Evolutionary conservation across 2,329 filamentous ascomycete genomes (phyloP).

Genomic region (Colletotrichum sp.): DNA sequence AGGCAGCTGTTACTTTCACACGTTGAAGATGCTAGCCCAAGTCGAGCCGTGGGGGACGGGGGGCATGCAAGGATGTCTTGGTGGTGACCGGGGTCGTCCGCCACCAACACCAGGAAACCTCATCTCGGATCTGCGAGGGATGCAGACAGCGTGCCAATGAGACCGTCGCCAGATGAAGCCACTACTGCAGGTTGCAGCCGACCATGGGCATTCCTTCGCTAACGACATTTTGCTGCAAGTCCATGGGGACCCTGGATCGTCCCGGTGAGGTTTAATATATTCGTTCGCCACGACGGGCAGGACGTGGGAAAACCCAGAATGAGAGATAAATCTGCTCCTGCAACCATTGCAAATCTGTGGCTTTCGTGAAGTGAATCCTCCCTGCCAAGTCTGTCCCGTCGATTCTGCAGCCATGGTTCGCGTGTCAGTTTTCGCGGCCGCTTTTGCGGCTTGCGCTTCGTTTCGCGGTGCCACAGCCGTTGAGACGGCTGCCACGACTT

Average conservation of each 20-base stretch:
- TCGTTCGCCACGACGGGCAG: neutral
- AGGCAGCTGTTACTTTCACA: neutral
- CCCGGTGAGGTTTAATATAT: neutral
- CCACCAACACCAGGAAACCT: neutral
- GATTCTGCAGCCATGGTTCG: neutral
- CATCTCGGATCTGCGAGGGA: neutral
- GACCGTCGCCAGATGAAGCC: neutral
- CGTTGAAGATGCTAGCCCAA: neutral
- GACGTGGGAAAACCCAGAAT: neutral
- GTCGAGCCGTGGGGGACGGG: neutral
- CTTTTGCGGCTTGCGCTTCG: neutral
- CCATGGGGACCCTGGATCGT: neutral
- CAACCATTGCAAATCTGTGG: neutral
- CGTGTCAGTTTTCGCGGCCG: neutral
- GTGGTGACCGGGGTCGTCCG: neutral
- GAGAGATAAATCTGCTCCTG: neutral
- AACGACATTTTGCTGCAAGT: neutral
- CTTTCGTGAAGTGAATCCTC: neutral
- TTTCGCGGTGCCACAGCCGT: neutral
- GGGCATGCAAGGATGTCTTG: neutral
- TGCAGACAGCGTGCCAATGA: neutral
- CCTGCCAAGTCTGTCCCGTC: neutral
- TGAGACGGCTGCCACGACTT: neutral
- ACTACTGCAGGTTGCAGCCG: neutral
- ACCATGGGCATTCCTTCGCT: neutral